These are phyloP conservation scores for Leersia perrieri DNA, from an alignment of 176 grass and related monocot species.

Conservation along the genomic window DNA sequence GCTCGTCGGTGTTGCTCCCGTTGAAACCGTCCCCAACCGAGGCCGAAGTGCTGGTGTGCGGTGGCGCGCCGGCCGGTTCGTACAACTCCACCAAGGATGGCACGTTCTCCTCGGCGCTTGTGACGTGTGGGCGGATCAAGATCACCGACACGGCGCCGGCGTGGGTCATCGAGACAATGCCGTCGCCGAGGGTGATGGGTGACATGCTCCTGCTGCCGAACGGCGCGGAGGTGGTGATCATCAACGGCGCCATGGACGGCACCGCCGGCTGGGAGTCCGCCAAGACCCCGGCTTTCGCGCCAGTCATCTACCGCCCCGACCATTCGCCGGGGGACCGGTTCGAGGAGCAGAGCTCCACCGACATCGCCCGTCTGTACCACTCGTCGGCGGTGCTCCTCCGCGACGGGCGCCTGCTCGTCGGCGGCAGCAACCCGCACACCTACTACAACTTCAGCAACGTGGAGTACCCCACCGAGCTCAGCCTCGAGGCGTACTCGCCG, in stretches of 20 bases:
- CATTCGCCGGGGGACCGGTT: conserved; percentile 38
- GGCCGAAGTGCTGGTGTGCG: conserved; percentile 81
- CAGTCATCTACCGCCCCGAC: conserved; percentile 51
- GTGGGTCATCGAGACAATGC: conserved; percentile 76
- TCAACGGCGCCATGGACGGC: conserved; percentile 70
- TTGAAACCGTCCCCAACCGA: conserved; percentile 52
- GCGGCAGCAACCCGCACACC: conserved; percentile 76
- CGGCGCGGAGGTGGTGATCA: conserved; percentile 59
- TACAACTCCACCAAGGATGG: conserved; percentile 40
- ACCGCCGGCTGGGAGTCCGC: conserved; percentile 67
- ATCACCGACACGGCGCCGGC: conserved; percentile 61
- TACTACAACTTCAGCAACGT: conserved; percentile 76
- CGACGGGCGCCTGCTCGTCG: conserved; percentile 68
- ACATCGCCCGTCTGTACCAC: conserved; percentile 64
- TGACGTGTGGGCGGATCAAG: conserved; percentile 76
- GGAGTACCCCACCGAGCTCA: conserved; percentile 70
- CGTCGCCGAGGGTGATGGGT: conserved; percentile 77
- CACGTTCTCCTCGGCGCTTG: conserved; percentile 32
- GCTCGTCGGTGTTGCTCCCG: conserved; percentile 71
- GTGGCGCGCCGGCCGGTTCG: conserved; percentile 61
- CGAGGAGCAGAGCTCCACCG: conserved; percentile 42
- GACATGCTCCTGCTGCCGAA: conserved; percentile 80
- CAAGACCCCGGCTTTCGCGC: conserved; percentile 35
- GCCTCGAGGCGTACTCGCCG: conserved; percentile 79
- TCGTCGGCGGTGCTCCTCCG: conserved; percentile 61